These are phyloP conservation scores for Centaurea solstitialis DNA, from an alignment of 129 eudicot species.

Conservation along the genomic window DNA sequence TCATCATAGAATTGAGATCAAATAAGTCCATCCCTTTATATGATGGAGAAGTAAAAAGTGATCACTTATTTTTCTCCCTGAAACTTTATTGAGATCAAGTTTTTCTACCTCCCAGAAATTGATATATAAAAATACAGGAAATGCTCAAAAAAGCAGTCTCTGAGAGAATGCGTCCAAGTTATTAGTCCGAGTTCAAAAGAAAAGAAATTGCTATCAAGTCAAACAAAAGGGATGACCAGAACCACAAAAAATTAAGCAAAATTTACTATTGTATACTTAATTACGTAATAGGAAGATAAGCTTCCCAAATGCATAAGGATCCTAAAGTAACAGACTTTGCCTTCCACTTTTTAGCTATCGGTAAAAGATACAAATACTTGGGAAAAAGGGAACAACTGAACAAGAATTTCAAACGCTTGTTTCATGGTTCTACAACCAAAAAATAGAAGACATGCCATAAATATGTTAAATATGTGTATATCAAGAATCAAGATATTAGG, in stretches of 20 bases:
- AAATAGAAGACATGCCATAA: conserved; percentile 1
- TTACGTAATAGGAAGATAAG: not conserved
- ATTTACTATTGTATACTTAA: not conserved
- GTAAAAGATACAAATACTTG: not conserved
- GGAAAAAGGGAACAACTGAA: not conserved
- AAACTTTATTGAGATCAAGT: too few relatives aligned
- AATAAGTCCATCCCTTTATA: not conserved
- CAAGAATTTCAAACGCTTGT: not conserved
- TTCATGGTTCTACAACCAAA: conserved; percentile 7
- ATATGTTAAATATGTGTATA: not conserved
- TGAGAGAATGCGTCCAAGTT: not conserved
- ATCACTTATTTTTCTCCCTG: too few relatives aligned
- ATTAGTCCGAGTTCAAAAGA: too few relatives aligned
- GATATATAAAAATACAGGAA: too few relatives aligned
- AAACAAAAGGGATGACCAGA: too few relatives aligned
- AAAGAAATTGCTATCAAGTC: too few relatives aligned
- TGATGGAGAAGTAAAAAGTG: not conserved
- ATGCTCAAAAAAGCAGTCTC: too few relatives aligned
- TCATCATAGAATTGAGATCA: not conserved
- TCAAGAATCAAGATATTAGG: not conserved
- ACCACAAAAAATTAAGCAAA: too few relatives aligned
- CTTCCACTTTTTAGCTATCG: not conserved
- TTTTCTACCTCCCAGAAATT: too few relatives aligned
- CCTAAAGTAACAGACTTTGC: not conserved
- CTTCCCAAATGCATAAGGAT: not conserved